phyloP scores from a whole-genome alignment of 2,329 filamentous ascomycete species.

The Scytalidium lignicola region DNA sequence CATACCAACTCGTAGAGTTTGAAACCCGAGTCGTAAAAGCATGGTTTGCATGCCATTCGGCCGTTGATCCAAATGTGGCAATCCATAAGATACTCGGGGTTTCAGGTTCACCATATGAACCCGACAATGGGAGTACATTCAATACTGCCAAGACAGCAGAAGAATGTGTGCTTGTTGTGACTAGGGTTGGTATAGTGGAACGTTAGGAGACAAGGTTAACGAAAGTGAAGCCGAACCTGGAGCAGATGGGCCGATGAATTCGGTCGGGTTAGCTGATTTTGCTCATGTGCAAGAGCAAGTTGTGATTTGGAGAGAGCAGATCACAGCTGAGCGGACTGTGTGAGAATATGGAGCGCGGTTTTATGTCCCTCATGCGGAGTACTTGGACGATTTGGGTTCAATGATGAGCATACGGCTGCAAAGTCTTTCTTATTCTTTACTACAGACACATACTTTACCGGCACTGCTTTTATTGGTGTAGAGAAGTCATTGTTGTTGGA shows the following conservation, averaged over 20 bases:
- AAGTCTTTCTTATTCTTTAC: slow-evolving; percentile 1
- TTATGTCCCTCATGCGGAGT: slow-evolving; percentile 8
- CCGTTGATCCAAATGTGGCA: slow-evolving; percentile 2
- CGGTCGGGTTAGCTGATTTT: slow-evolving; percentile 11
- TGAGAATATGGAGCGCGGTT: slow-evolving; percentile 7
- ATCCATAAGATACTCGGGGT: slow-evolving; percentile 9
- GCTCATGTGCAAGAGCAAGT: slow-evolving; percentile 6
- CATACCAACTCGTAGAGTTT: neutral
- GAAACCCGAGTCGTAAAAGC: neutral
- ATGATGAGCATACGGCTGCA: neutral
- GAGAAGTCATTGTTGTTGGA: too few relatives aligned
- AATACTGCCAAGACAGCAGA: slow-evolving; percentile 10
- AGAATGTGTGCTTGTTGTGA: slow-evolving; percentile 12
- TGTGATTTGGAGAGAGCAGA: slow-evolving; percentile 7
- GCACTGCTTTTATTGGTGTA: too few relatives aligned
- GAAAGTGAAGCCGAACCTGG: too few relatives aligned
- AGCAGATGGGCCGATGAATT: too few relatives aligned
- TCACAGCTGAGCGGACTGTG: slow-evolving; percentile 3
- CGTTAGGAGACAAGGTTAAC: too few relatives aligned
- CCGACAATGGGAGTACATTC: slow-evolving; percentile 9
- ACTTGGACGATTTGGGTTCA: slow-evolving; percentile 9
- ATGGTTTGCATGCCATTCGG: slow-evolving; percentile 7
- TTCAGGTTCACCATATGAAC: slow-evolving; percentile 12
- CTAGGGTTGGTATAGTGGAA: slow-evolving; percentile 11
- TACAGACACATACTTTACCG: too few relatives aligned